These are phyloP conservation scores for Pseudopithomyces maydicus DNA, from an alignment of 2,329 filamentous ascomycete species.

Conservation along the genomic window DNA sequence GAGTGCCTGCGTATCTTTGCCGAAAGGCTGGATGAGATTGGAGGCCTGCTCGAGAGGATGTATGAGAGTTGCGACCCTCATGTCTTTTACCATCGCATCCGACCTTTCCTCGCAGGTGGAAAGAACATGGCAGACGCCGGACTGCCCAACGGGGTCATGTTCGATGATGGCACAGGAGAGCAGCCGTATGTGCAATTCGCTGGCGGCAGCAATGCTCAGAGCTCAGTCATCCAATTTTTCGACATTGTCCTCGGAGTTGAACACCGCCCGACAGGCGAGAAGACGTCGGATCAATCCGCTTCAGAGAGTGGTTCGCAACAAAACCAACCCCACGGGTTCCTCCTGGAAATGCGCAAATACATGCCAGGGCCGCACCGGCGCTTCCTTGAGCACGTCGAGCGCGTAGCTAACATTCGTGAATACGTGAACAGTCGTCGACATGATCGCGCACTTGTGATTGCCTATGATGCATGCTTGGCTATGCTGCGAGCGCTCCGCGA, in stretches of 20 bases:
- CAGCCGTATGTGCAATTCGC: constrained; percentile 79
- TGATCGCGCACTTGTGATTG: constrained; percentile 72
- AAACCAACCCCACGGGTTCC: constrained; percentile 76
- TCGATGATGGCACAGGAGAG: constrained; percentile 77
- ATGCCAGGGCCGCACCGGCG: constrained; percentile 93
- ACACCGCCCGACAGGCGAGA: constrained; percentile 86
- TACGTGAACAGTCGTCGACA: constrained; percentile 70
- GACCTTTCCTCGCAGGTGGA: constrained; percentile 93
- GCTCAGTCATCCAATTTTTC: constrained; percentile 96
- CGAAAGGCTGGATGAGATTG: constrained; percentile 85
- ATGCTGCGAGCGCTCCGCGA: constrained; percentile 81
- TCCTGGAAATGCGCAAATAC: constrained; percentile 94
- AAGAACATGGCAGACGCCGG: constrained; percentile 98
- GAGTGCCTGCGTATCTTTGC: constrained; percentile 81
- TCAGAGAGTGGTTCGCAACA: constrained; percentile 45
- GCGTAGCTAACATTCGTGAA: constrained; percentile 83
- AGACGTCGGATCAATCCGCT: constrained; percentile 45
- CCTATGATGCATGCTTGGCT: constrained; percentile 88
- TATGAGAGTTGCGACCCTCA: constrained; percentile 94
- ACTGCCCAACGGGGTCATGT: constrained; percentile 83
- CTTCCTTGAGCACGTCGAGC: constrained; percentile 80
- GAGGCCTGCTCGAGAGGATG: constrained; percentile 80
- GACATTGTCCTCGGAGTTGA: constrained; percentile 89
- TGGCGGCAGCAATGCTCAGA: constrained; percentile 95
- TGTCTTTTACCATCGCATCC: constrained; percentile 93